Evolutionary conservation across 768 basidiomycete genomes (phyloP).

Genomic region (Boletus reticulatus): DNA sequence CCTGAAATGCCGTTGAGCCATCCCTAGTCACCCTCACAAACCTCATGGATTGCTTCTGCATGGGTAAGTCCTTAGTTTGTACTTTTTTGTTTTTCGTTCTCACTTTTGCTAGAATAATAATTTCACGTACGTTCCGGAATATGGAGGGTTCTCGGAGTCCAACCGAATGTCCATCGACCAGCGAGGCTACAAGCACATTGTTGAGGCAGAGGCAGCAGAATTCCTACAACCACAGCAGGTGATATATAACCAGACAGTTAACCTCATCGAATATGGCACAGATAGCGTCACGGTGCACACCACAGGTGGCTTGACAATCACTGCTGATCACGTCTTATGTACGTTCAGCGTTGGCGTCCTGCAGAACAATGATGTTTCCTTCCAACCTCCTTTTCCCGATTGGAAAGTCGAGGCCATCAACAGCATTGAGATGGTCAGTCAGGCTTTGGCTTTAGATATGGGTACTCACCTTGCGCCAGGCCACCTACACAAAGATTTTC

Average conservation of each 20-base stretch:
- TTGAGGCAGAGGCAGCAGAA: constrained; percentile 52
- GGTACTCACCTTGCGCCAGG: constrained; percentile 25
- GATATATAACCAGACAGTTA: constrained; percentile 50
- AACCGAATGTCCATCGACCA: constrained; percentile 58
- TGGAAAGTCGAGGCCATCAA: constrained; percentile 64
- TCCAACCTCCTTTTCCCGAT: constrained; percentile 51
- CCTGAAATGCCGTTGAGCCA: constrained; percentile 23
- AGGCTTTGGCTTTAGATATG: not conserved
- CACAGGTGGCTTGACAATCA: constrained; percentile 39
- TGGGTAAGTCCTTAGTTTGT: constrained; percentile 41
- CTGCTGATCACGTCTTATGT: constrained; percentile 56
- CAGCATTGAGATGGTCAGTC: constrained; percentile 54
- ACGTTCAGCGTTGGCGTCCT: constrained; percentile 71
- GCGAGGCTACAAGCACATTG: constrained; percentile 58
- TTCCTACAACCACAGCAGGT: constrained; percentile 50
- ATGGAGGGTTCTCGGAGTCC: constrained; percentile 56
- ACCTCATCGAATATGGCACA: constrained; percentile 43
- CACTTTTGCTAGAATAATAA: constrained; percentile 51
- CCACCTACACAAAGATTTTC: constrained; percentile 68
- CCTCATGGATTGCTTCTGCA: constrained; percentile 58
- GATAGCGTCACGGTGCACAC: constrained; percentile 50
- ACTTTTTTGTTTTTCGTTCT: not conserved
- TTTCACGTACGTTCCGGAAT: constrained; percentile 50
- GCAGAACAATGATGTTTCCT: constrained; percentile 57
- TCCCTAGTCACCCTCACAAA: constrained; percentile 58